Evolutionary conservation across 2,329 filamentous ascomycete genomes (phyloP).

Genomic region (Xylaria digitata): DNA sequence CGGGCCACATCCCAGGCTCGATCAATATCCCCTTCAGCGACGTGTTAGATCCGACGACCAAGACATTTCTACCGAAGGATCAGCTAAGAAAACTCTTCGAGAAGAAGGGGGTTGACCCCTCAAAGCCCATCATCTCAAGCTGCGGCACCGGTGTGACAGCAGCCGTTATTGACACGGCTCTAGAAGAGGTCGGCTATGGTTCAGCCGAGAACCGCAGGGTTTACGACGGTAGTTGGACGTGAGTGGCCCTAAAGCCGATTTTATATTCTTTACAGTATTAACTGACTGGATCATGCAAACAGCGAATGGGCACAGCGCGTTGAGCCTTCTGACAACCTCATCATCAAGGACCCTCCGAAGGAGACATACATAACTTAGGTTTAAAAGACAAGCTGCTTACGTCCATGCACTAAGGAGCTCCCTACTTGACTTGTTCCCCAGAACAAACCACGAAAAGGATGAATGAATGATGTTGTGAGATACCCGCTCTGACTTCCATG

Average conservation of each 20-base stretch:
- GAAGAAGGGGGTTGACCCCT: constrained; percentile 80
- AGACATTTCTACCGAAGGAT: constrained; percentile 78
- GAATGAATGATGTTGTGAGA: constrained; percentile 34
- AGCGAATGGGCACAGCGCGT: constrained; percentile 77
- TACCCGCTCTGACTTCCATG: constrained; percentile 32
- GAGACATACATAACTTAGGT: constrained; percentile 24
- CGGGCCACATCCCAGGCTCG: constrained; percentile 91
- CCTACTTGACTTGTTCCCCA: constrained; percentile 8
- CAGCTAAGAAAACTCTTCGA: constrained; percentile 81
- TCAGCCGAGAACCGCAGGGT: constrained; percentile 74
- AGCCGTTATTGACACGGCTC: constrained; percentile 86
- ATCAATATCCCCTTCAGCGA: constrained; percentile 83
- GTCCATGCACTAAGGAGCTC: constrained; percentile 22
- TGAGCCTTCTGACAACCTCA: constrained; percentile 69
- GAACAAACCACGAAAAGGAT: constrained; percentile 25
- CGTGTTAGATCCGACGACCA: constrained; percentile 84
- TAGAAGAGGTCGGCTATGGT: constrained; percentile 82
- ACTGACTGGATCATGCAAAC: constrained; percentile 46
- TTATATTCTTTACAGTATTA: not conserved
- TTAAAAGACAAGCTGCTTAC: not conserved
- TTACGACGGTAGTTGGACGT: constrained; percentile 99
- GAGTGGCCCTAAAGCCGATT: constrained; percentile 59
- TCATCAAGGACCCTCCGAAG: constrained; percentile 60
- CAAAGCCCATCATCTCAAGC: constrained; percentile 83
- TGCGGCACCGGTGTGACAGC: constrained; percentile 97